Conservation (phyloP, 257 asterid genomes). For the Knoxia roxburghii region DNA sequence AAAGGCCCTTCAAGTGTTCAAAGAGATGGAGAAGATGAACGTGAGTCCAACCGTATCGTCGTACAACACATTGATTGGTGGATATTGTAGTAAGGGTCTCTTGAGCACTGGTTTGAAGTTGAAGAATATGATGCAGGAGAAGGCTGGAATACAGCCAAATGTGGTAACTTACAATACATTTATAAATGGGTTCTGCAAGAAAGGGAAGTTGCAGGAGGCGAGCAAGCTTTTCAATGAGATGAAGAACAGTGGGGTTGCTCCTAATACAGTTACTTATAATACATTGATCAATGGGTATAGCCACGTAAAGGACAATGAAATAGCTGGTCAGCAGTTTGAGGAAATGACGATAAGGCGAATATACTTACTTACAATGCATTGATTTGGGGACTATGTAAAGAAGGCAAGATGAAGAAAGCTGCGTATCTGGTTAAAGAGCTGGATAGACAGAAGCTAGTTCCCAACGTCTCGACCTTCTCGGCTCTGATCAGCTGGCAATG, state of each 20-base stretch:
- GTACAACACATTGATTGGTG: slow-evolving; percentile 65
- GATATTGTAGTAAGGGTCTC: slow-evolving; percentile 61
- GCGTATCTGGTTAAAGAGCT: slow-evolving; percentile 79
- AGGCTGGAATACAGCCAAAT: slow-evolving; percentile 44
- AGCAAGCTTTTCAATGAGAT: slow-evolving; percentile 64
- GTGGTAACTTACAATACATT: slow-evolving; percentile 65
- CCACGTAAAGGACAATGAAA: slow-evolving; percentile 51
- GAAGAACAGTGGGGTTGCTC: slow-evolving; percentile 45
- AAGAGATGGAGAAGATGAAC: slow-evolving; percentile 63
- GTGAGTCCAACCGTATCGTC: slow-evolving; percentile 48
- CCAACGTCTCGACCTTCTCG: slow-evolving; percentile 80
- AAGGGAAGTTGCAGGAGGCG: slow-evolving; percentile 63
- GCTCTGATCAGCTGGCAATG: slow-evolving; percentile 84
- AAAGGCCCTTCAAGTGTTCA: slow-evolving; percentile 53
- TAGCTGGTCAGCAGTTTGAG: slow-evolving; percentile 65
- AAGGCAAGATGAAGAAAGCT: slow-evolving; percentile 90
- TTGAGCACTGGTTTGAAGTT: slow-evolving; percentile 54
- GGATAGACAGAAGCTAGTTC: slow-evolving; percentile 59
- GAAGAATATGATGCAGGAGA: slow-evolving; percentile 68
- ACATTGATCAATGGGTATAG: slow-evolving; percentile 65
- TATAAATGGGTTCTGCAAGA: slow-evolving; percentile 65
- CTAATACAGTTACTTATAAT: slow-evolving; percentile 68
- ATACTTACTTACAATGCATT: slow-evolving; percentile 74
- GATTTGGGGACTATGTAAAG: slow-evolving; percentile 68
- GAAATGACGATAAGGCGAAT: slow-evolving; percentile 85